Base-by-base conservation (phyloP, 805 yeast species). In the Candida nonsorbophila region DNA sequence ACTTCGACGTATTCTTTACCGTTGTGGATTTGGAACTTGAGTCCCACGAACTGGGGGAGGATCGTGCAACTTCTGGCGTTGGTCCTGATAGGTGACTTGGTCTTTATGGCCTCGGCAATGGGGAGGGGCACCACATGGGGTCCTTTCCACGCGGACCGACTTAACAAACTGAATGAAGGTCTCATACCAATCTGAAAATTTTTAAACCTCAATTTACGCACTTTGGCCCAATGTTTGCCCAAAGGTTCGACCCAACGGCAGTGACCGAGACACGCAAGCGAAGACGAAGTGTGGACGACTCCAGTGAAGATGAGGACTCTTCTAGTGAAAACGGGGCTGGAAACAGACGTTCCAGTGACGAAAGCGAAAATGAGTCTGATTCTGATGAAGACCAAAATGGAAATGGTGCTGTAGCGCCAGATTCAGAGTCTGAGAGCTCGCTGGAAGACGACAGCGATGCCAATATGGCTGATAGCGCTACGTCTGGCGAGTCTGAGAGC, bases 71-170 rank as follows among this genome's bases (percentile, higher is more conserved):
- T 67, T 54, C 98, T 75, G 24, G 97, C 96, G 46, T 87, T 85
- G n/a, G 98, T 92, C 62, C 96, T 73, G 37, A 92, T 84, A 3
- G 97, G 95, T 2, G 84, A 72, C 12, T 84, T 84, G 30, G 79
- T 79, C 40, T 77, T 75, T 36, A 79, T 62, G 18, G 97, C 97
- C 42, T 85, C 80, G 21, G 81, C 80, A 23, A 92, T 72, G n/a
- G 97, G 97, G 20, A 92, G 70, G 4, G 97, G 96, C 14, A 90
- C 97, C 37, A 92, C 81, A 47, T 80, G 82, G 3, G 98, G 98
- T 19, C 97, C 86, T 63, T 64, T 64, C 71, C 71, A 64, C 17
- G 55, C 66, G 6, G 68, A 54, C 27, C 67, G 42, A 26, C 42
- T 41, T 34, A 62, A 49, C 21, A 58, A 38, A 25, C 41, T 29